Conservation (phyloP, 83 land plant genomes). For the Picea abies region DNA sequence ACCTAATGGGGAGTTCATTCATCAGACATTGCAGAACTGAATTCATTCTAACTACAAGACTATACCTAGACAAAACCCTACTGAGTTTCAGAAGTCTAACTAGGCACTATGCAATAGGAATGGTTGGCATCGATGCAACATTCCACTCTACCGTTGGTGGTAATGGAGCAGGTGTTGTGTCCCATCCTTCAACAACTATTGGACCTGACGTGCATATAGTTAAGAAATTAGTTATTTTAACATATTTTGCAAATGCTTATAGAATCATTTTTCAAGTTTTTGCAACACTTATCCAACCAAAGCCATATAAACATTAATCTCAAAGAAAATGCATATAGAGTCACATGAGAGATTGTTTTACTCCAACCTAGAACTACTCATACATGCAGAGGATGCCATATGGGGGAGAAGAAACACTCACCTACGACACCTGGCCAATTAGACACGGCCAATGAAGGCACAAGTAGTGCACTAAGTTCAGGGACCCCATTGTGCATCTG, state of each 20-base stretch:
- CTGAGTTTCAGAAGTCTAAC: neutral
- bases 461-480: conserved; percentile 5
- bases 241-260: too few relatives aligned
- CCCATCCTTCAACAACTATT: conserved; percentile 29
- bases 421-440: conserved; percentile 19
- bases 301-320: too few relatives aligned
- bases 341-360: too few relatives aligned
- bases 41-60: too few relatives aligned
- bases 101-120: neutral
- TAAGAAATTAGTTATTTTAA: too few relatives aligned
- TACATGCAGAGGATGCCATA: too few relatives aligned
- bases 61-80: neutral
- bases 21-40: too few relatives aligned
- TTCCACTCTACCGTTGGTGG: conserved; percentile 9
- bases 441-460: conserved; percentile 20
- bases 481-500: conserved; percentile 29
- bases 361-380: neutral
- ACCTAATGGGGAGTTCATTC: too few relatives aligned
- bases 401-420: too few relatives aligned
- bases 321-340: too few relatives aligned
- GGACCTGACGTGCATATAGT: neutral
- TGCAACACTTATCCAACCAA: too few relatives aligned
- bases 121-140: neutral
- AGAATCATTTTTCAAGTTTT: too few relatives aligned
- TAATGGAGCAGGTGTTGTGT: conserved; percentile 30